phyloP scores from a whole-genome alignment of 1,284 basidiomycete genomes.

The Ganoderma resinaceum region DNA sequence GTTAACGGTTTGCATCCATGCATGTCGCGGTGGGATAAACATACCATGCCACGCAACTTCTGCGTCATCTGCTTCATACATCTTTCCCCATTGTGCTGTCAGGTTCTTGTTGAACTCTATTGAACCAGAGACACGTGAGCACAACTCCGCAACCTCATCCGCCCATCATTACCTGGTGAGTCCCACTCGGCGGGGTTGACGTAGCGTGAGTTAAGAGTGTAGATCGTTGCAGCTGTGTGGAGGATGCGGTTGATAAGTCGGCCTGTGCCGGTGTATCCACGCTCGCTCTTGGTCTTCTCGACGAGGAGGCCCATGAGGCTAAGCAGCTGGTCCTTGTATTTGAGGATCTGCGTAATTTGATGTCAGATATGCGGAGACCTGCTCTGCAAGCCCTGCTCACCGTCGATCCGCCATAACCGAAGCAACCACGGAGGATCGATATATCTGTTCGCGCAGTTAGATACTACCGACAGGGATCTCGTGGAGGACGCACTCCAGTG shows the following conservation, averaged over 20 bases:
- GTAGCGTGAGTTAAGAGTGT: slow-evolving; percentile 84
- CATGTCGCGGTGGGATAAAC: slow-evolving; percentile 24
- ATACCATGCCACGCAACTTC: slow-evolving; percentile 89
- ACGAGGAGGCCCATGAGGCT: slow-evolving; percentile 75
- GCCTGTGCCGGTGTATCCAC: slow-evolving; percentile 87
- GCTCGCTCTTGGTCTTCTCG: slow-evolving; percentile 87
- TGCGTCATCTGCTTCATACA: slow-evolving; percentile 84
- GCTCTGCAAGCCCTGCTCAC: slow-evolving; percentile 46
- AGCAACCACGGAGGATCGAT: slow-evolving; percentile 79
- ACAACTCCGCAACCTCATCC: slow-evolving; percentile 12
- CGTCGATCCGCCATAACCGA: slow-evolving; percentile 73
- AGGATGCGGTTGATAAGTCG: slow-evolving; percentile 83
- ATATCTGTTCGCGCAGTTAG: slow-evolving; percentile 58
- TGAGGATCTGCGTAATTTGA: slow-evolving; percentile 60
- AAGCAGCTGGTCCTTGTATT: slow-evolving; percentile 74
- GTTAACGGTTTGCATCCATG: slow-evolving; percentile 2
- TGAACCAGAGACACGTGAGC: not conserved
- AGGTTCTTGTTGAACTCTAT: slow-evolving; percentile 79
- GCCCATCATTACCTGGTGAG: slow-evolving; percentile 60
- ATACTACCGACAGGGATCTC: not conserved
- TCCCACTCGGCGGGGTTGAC: slow-evolving; percentile 88
- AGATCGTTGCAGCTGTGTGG: slow-evolving; percentile 79
- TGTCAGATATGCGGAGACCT: not conserved
- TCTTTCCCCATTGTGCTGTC: slow-evolving; percentile 84
- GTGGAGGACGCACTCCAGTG: slow-evolving; percentile 83